These are phyloP conservation scores for Pyrenopolyporus hunteri DNA, from an alignment of 495 filamentous ascomycete species.

Conservation along the genomic window DNA sequence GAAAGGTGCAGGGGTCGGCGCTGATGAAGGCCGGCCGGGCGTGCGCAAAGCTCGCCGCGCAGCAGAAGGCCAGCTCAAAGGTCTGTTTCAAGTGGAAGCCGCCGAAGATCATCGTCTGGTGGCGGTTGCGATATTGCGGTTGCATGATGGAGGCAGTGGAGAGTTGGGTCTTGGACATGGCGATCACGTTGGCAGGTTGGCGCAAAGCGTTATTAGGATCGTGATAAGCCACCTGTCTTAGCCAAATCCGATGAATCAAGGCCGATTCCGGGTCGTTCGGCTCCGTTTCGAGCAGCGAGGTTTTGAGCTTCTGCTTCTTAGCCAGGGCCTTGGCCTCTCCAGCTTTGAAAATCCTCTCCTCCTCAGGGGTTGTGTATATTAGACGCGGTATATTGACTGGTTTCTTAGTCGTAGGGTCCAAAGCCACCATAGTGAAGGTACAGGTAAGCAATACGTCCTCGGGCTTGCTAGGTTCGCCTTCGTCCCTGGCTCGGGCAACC, in stretches of 20 bases:
- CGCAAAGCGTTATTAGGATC: constrained; percentile 63
- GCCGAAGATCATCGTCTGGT: constrained; percentile 91
- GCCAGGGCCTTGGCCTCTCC: constrained; percentile 76
- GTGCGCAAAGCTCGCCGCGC: constrained; percentile 79
- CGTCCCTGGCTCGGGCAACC: constrained; percentile 66
- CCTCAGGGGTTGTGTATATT: constrained; percentile 70
- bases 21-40: constrained; percentile 76
- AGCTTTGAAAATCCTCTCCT: constrained; percentile 67
- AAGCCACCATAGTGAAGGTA: constrained; percentile 82
- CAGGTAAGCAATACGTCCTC: constrained; percentile 79
- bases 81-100: constrained; percentile 82
- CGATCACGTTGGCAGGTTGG: constrained; percentile 67
- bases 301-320: constrained; percentile 71
- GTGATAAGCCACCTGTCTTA: constrained; percentile 70
- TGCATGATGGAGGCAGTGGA: constrained; percentile 83
- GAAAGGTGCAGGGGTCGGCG: constrained; percentile 80
- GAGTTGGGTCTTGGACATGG: constrained; percentile 71
- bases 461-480: constrained; percentile 62
- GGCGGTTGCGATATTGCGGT: constrained; percentile 82
- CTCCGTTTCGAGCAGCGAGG: constrained; percentile 70
- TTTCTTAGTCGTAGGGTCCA: constrained; percentile 76
- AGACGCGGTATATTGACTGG: constrained; percentile 61
- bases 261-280: constrained; percentile 79
- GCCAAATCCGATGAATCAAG: constrained; percentile 82
- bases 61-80: constrained; percentile 89